Evolutionary conservation across 2,329 filamentous ascomycete species (phyloP).

Genomic region (Pyrenophora tritici-repentis): DNA sequence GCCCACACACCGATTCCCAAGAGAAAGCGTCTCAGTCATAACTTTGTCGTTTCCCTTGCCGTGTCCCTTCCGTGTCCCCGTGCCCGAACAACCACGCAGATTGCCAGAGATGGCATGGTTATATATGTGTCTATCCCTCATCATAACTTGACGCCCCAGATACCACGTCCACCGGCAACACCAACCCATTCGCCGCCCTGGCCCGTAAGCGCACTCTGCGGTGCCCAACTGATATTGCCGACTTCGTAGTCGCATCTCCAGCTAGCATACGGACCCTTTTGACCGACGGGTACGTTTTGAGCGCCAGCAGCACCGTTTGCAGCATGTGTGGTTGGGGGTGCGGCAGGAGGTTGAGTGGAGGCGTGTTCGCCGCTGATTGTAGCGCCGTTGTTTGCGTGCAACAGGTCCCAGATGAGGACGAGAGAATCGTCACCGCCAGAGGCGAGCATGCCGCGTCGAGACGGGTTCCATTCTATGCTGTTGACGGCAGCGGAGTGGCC

Average conservation of each 20-base stretch:
- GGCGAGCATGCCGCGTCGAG: slow-evolving; percentile 82
- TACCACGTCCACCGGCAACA: slow-evolving; percentile 76
- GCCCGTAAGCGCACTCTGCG: slow-evolving; percentile 66
- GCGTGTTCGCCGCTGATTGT: slow-evolving; percentile 52
- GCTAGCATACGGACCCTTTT: slow-evolving; percentile 71
- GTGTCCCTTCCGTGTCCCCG: no score
- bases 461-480: slow-evolving; percentile 94
- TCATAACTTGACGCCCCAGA: slow-evolving; percentile 73
- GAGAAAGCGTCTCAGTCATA: background rate
- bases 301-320: slow-evolving; percentile 35
- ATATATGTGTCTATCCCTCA: background rate
- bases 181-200: slow-evolving; percentile 84
- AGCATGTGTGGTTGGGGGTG: slow-evolving; percentile 33
- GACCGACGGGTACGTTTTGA: slow-evolving; percentile 50
- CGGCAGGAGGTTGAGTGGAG: slow-evolving; percentile 29
- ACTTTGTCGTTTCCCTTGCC: no score
- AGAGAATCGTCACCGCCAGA: slow-evolving; percentile 91
- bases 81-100: no score
- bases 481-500: slow-evolving; percentile 86
- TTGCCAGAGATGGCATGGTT: background rate
- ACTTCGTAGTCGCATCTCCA: slow-evolving; percentile 90
- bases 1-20: no score
- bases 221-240: slow-evolving; percentile 83
- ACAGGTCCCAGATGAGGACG: slow-evolving; percentile 90
- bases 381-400: slow-evolving; percentile 66